These are phyloP conservation scores for Articulospora tetracladia DNA, from an alignment of 495 filamentous ascomycete species.

Conservation along the genomic window DNA sequence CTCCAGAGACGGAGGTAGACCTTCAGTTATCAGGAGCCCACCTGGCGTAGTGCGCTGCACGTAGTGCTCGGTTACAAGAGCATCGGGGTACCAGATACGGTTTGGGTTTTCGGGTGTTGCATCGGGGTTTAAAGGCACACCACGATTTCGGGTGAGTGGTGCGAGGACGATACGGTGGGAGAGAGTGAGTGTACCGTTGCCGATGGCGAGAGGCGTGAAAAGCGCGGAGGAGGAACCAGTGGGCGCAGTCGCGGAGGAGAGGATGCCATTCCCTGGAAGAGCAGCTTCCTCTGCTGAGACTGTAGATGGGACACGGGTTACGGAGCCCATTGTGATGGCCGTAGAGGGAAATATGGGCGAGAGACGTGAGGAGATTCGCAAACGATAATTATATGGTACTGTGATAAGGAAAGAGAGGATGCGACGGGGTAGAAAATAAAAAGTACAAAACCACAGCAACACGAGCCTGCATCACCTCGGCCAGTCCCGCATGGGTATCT, in stretches of 20 bases:
- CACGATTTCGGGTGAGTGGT: constrained; percentile 51
- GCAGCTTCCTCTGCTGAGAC: constrained; percentile 7
- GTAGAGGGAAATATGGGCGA: not conserved
- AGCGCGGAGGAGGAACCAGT: constrained; percentile 29
- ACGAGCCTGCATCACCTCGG: not conserved
- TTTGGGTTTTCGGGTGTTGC: constrained; percentile 12
- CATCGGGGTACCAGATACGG: constrained; percentile 32
- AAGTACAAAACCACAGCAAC: not conserved
- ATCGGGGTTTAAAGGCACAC: constrained; percentile 23
- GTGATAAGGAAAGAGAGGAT: not conserved
- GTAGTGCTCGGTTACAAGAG: constrained; percentile 52
- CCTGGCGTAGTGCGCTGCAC: constrained; percentile 48
- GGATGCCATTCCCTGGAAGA: constrained; percentile 17
- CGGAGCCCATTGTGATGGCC: constrained; percentile 10
- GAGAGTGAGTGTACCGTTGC: constrained; percentile 40
- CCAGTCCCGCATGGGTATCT: not conserved
- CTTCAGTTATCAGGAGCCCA: constrained; percentile 53
- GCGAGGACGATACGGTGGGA: constrained; percentile 52
- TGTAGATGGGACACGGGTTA: not conserved
- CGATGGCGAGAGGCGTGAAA: constrained; percentile 52
- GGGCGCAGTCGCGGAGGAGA: constrained; percentile 4
- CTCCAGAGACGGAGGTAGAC: constrained; percentile 46
- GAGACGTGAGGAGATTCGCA: not conserved
- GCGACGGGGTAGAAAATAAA: not conserved
- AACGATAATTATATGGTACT: not conserved